Conservation (phyloP, 129 eudicot genomes). For the Centella asiatica region DNA sequence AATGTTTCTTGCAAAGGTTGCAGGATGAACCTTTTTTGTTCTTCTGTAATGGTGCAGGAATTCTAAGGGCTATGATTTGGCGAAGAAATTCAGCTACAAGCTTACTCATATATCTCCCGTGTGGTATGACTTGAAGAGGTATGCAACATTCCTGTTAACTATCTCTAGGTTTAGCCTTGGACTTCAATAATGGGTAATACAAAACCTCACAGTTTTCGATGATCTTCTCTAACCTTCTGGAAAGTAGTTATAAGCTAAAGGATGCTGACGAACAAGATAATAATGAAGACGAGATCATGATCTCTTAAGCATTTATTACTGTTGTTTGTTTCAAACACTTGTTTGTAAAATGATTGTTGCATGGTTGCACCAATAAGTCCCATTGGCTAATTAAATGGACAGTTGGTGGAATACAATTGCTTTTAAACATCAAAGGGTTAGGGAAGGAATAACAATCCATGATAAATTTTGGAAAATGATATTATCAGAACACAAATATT, state of each 20-base stretch:
- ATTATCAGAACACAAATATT: too few species aligned
- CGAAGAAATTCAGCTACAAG: constrained; percentile 70
- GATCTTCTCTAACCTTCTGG: too few species aligned
- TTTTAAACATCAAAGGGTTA: neutral
- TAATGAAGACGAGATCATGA: neutral
- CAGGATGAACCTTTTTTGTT: constrained; percentile 3
- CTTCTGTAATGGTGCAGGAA: constrained; percentile 50
- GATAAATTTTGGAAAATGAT: too few species aligned
- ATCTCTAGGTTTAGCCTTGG: neutral
- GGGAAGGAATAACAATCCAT: neutral
- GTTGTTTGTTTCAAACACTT: constrained; percentile 1
- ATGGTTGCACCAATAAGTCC: neutral
- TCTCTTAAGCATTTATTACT: neutral
- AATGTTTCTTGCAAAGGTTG: neutral
- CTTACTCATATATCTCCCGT: constrained; percentile 90
- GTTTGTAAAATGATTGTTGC: neutral
- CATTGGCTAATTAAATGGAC: neutral
- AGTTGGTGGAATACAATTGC: neutral
- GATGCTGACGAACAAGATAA: too few species aligned
- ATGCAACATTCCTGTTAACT: constrained; percentile 13
- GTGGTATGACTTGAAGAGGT: constrained; percentile 95
- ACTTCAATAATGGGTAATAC: neutral
- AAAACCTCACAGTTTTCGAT: too few species aligned
- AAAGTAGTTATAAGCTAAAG: neutral
- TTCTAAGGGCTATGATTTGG: constrained; percentile 73